Base-by-base conservation (phyloP, 1,284 basidiomycete species). In the Irpex sp. region DNA sequence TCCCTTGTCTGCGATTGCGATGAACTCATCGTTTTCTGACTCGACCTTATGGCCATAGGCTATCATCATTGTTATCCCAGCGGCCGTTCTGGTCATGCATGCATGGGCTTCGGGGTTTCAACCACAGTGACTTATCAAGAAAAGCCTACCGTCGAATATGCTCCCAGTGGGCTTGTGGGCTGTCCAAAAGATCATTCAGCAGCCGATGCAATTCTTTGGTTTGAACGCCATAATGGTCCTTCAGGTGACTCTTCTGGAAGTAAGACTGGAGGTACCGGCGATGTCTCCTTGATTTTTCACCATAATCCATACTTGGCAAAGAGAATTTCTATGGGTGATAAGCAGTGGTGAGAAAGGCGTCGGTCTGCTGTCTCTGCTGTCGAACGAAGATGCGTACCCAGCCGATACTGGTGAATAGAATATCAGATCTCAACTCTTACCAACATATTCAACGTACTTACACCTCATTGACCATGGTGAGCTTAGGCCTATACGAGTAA, bases 31-130 rank as follows among this genome's bases (percentile, higher is more conserved):
- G 28, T 68, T 64, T 8, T 21, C 51, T 9, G 61, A 58, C 49
- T 63, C 36, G 19, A 64, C 58, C 12, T 63, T 56, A 14, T 63
- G 57, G 5, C 67, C 63, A 48, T 66, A 66, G 5, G 56, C 61
- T 4, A 67, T 62, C n/a, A 48, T 18, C 18, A 66, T 23, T 37
- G 64, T 66, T 14, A 61, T 36, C 4, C 53, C 48, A 1, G 64
- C 66, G 7, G 62, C 57, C 63, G 63, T 58, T n/a, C n/a, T n/a
- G n/a, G n/a, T n/a, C n/a, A n/a, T n/a, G n/a, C n/a, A n/a, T n/a
- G n/a, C n/a, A n/a, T n/a, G n/a, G n/a, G n/a, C n/a, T n/a, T n/a
- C n/a, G n/a, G n/a, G n/a, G n/a, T n/a, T n/a, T n/a, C n/a, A n/a
- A n/a, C n/a, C n/a, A n/a, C n/a, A n/a, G n/a, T n/a, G n/a, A n/a